Percentiles rank a stretch among this genome's conserved stretches.
Conservation (phyloP, 2,329 filamentous ascomycete genomes). For the Hypoxylon sp. region DNA sequence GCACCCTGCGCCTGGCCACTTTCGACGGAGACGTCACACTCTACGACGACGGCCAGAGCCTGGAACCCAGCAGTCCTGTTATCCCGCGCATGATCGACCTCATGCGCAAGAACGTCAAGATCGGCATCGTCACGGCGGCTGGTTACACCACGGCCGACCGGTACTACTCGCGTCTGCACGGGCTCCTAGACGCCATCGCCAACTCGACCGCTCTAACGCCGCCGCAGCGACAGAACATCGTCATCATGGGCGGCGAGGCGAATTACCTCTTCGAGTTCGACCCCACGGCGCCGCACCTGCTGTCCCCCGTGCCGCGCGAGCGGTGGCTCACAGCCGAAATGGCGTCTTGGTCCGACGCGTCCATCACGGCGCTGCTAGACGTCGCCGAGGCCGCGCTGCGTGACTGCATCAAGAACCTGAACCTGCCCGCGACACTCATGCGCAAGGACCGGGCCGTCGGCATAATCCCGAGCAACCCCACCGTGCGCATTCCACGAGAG, state of each 20-base stretch:
- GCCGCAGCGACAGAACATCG: conserved; percentile 80
- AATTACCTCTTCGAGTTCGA: conserved; percentile 94
- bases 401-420: conserved; percentile 84
- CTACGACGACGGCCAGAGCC: conserved; percentile 88
- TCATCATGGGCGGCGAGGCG: conserved; percentile 95
- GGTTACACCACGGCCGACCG: conserved; percentile 90
- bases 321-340: conserved; percentile 85
- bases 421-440: conserved; percentile 82
- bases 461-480: conserved; percentile 75
- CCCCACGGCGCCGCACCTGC: conserved; percentile 72
- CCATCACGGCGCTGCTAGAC: conserved; percentile 86
- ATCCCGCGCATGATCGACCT: conserved; percentile 79
- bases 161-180: conserved; percentile 90
- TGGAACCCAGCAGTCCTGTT: conserved; percentile 82
- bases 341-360: conserved; percentile 80
- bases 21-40: conserved; percentile 98
- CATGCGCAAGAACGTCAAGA: conserved; percentile 81
- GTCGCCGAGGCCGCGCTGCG: conserved; percentile 87
- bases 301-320: conserved; percentile 75
- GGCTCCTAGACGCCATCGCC: conserved; percentile 85
- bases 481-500: conserved; percentile 83
- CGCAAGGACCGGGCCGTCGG: conserved; percentile 91
- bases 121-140: conserved; percentile 96
- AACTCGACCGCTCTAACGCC: conserved; percentile 70
- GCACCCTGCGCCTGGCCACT: conserved; percentile 85